Conservation (phyloP, 1,139 yeast species). For the Debaryomyces coudertii region DNA sequence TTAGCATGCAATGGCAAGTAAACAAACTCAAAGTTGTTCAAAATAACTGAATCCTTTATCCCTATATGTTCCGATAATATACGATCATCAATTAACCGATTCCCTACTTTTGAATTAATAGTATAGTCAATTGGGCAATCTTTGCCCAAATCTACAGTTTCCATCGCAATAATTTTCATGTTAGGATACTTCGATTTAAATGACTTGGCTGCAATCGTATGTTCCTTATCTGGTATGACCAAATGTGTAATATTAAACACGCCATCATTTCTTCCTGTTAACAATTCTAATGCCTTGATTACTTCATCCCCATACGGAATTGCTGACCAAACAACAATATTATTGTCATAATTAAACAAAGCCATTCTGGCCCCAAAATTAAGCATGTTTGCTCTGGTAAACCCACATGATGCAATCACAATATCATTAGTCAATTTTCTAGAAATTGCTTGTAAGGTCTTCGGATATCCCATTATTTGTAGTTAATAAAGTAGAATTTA, state of each 20-base stretch:
- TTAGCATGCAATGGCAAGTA: slow-evolving; percentile 57
- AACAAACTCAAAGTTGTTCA: slow-evolving; percentile 53
- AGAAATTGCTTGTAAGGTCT: slow-evolving; percentile 40
- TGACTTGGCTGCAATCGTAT: slow-evolving; percentile 57
- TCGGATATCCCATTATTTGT: slow-evolving; percentile 29
- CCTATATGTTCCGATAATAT: slow-evolving; percentile 29
- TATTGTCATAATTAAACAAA: slow-evolving; percentile 39
- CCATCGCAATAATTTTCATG: slow-evolving; percentile 54
- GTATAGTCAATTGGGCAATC: slow-evolving; percentile 38
- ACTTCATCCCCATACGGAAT: slow-evolving; percentile 58
- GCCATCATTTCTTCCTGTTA: slow-evolving; percentile 35
- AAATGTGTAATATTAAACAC: slow-evolving; percentile 41
- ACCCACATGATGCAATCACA: slow-evolving; percentile 53
- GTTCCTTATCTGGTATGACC: slow-evolving; percentile 57
- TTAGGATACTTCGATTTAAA: slow-evolving; percentile 53
- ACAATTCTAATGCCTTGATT: slow-evolving; percentile 38
- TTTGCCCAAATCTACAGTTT: slow-evolving; percentile 34
- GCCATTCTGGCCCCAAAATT: slow-evolving; percentile 69
- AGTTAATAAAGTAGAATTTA: neutral
- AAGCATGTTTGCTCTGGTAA: slow-evolving; percentile 41
- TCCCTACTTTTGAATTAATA: slow-evolving; percentile 30
- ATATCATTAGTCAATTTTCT: slow-evolving; percentile 50
- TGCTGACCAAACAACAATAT: slow-evolving; percentile 60
- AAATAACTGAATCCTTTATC: slow-evolving; percentile 28
- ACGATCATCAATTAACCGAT: slow-evolving; percentile 28